Conservation (phyloP, 2,329 filamentous ascomycete species). For the Ceratocystis destructans region DNA sequence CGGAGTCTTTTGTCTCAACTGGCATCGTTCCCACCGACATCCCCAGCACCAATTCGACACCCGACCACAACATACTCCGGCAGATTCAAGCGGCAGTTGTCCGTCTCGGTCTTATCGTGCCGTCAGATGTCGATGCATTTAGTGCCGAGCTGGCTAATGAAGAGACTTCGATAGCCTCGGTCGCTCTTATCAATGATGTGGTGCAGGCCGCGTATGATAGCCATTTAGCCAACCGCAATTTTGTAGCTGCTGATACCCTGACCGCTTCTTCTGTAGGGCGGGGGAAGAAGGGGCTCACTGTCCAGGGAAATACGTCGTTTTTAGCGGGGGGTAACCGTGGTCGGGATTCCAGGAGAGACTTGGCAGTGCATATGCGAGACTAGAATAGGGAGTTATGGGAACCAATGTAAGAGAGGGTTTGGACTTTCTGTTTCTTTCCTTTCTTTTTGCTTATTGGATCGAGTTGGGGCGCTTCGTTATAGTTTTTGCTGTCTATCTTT, state of each 20-base stretch:
- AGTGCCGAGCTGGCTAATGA: conserved; percentile 60
- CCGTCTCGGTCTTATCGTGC: conserved; percentile 68
- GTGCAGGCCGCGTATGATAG: conserved; percentile 58
- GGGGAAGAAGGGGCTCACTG: too few relatives aligned
- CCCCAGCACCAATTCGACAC: conserved; percentile 26
- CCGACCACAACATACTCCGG: conserved; percentile 63
- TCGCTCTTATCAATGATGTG: conserved; percentile 61
- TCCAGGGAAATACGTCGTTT: too few relatives aligned
- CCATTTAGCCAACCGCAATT: conserved; percentile 64
- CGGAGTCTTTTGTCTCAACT: conserved; percentile 42
- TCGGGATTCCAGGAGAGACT: too few relatives aligned
- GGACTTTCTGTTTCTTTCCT: neutral
- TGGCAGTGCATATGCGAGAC: too few relatives aligned
- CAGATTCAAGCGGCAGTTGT: conserved; percentile 77
- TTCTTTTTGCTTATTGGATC: neutral
- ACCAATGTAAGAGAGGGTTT: too few relatives aligned
- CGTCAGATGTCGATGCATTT: conserved; percentile 52
- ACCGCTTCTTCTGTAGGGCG: neutral
- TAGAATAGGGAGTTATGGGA: too few relatives aligned
- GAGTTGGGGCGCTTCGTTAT: neutral
- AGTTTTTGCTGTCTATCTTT: neutral
- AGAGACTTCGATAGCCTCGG: conserved; percentile 69
- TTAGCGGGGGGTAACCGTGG: too few relatives aligned
- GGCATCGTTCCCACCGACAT: conserved; percentile 26
- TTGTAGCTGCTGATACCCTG: conserved; percentile 40